Base-by-base conservation (phyloP, 1,284 basidiomycete species). In the Leucoagaricus sp. region DNA sequence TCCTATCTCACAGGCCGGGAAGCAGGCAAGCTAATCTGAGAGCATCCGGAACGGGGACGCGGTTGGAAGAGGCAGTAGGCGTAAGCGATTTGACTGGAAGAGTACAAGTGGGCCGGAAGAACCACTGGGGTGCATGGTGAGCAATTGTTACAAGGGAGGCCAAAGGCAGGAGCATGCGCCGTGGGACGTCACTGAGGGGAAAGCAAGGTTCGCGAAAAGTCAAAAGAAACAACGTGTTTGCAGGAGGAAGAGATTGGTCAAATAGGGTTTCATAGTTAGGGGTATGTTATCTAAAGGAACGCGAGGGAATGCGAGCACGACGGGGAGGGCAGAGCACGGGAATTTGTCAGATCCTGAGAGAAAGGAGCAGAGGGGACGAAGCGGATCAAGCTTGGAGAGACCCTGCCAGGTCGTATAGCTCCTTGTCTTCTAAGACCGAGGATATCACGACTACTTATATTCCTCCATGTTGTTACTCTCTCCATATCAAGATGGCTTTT, bases 101-200 rank as follows among this genome's bases (percentile, higher is more conserved):
- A n/a, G 26, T 17, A 29, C 3, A 2, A 6, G 23, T 41, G 44
- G 6, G 9, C 15, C 45, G 34, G 45, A 31, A 33, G 53, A 41
- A 42, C 21, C 17, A 31, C 21, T 5, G 33, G 33, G 19, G 34
- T 26, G 50, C 25, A n/a, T 19, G 12, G 23, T 12, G 31, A 29
- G 19, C 17, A 7, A 8, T 19, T 48, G 46, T 21, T 48, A 13
- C 9, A 12, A 38, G 4, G 26, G 33, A 17, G 53, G 13, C 25
- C 45, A 40, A 47, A 25, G 48, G 52, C 48, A 48, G 40, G 21
- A 33, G 53, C 26, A 44, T 44, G 19, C 33, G 25, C 52, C 55
- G 33, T 59, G 81, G 81, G 78, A 81, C 56, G 77, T 82, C 48
- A 81, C 82, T 58, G 69, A 31, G 73, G 49, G 67, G 72, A 36